phyloP scores from a whole-genome alignment of 2,329 filamentous ascomycete species.

The Sclerotinia glacialis region DNA sequence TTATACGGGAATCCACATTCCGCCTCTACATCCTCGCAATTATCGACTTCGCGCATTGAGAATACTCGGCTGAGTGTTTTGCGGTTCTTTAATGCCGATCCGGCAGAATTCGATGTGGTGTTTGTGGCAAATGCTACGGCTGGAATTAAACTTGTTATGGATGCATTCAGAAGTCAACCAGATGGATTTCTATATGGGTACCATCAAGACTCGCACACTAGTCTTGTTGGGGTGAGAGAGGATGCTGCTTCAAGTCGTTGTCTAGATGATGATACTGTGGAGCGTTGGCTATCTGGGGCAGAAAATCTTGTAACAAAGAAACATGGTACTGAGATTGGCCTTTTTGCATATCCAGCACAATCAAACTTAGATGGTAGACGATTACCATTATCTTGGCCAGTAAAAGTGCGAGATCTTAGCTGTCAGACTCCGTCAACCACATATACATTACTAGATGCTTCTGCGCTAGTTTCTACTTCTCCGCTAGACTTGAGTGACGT shows the following conservation, averaged over 20 bases:
- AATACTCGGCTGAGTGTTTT: conserved; percentile 69
- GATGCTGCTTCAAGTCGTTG: conserved; percentile 64
- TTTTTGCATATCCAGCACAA: conserved; percentile 72
- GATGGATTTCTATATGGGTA: conserved; percentile 80
- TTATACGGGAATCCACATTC: conserved; percentile 94
- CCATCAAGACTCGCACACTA: conserved; percentile 83
- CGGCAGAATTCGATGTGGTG: conserved; percentile 78
- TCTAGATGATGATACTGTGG: conserved; percentile 62
- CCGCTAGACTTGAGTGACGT: conserved; percentile 66
- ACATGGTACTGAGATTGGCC: conserved; percentile 37
- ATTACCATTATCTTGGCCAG: conserved; percentile 68
- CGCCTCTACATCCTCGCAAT: conserved; percentile 74
- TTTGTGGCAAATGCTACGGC: conserved; percentile 93
- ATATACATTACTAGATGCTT: conserved; percentile 80
- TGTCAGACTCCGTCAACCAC: conserved; percentile 26
- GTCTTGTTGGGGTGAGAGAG: conserved; percentile 77
- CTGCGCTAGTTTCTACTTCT: conserved; percentile 74
- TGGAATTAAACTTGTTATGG: conserved; percentile 80
- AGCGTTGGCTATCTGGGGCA: conserved; percentile 57
- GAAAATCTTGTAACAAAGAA: conserved; percentile 37
- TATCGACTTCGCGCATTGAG: conserved; percentile 71
- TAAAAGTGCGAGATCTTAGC: conserved; percentile 44
- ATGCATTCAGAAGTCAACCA: conserved; percentile 66
- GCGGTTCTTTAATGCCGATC: conserved; percentile 76
- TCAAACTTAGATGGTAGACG: conserved; percentile 57